Conservation (phyloP, 441 rosid genomes). For the Populus hybrid region DNA sequence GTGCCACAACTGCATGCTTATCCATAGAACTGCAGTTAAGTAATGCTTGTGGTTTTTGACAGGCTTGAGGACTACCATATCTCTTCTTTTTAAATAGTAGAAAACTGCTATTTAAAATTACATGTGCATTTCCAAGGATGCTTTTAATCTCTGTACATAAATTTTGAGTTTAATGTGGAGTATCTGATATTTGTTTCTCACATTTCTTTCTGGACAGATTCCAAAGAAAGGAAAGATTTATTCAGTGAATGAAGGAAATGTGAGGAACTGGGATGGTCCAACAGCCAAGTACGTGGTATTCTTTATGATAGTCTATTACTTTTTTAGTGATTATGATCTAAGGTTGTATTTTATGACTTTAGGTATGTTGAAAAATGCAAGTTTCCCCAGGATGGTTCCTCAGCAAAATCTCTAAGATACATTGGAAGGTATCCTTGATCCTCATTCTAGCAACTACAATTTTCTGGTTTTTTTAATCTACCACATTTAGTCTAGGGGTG, state of each 20-base stretch:
- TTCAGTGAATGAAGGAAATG: slow-evolving; percentile 98
- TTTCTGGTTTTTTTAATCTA: background rate
- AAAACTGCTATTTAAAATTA: background rate
- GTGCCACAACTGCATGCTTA: background rate
- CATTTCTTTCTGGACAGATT: slow-evolving; percentile 37
- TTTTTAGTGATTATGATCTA: background rate
- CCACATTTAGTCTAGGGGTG: no score
- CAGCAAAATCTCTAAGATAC: slow-evolving; percentile 87
- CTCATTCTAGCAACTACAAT: background rate
- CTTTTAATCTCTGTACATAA: background rate
- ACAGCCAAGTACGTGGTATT: slow-evolving; percentile 67
- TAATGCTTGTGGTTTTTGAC: background rate
- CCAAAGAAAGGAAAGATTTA: slow-evolving; percentile 92
- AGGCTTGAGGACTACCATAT: background rate
- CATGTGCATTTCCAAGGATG: background rate
- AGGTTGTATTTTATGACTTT: slow-evolving; percentile 8
- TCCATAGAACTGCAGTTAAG: no score
- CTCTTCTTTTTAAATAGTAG: background rate
- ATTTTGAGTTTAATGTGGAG: slow-evolving; percentile 11
- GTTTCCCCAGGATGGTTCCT: slow-evolving; percentile 82
- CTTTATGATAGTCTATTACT: slow-evolving; percentile 1
- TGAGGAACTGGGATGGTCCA: slow-evolving; percentile 93
- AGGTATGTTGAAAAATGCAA: slow-evolving; percentile 93
- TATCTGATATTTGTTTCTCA: background rate
- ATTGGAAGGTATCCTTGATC: slow-evolving; percentile 74